Evolutionary conservation across 306 rosid species (phyloP), one percentile per base, ranked within the genome.

Genomic region (Prunus armeniaca): DNA sequence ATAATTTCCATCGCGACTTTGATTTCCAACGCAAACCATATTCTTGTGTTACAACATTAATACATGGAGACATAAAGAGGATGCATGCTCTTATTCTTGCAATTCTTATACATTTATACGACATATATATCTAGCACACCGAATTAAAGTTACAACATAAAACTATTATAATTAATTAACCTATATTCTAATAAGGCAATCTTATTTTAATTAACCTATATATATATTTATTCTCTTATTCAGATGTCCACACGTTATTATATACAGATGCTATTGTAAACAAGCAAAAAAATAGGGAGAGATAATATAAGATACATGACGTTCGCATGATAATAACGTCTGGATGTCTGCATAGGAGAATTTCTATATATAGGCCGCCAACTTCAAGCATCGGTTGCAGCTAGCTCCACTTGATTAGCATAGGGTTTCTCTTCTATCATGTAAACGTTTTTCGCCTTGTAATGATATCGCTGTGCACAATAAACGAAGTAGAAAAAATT

Each of bases 401-500:
- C 82, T 2, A 84, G 60, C 75, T 91, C 88, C 25, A 88, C 67
- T 60, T 85, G 63, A 57, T 57, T 27, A 22, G 28, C 79, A 15
- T 41, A 54, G 38, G 72, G 61, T 28, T 81, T 78, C 13, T 81
- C 72, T 19, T 74, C 67, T 4, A 20, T 8, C 9, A 1, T 2
- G 17, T 9, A 10, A 4, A 9, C 69, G 22, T 7, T 2, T 27
- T 34, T 73, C 1, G 79, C 86, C 82, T 86, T 94, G 74, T 94
- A 92, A 27, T 50, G 83, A 80, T 91, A 94, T 5, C 76, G 32
- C 5, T 25, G 80, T 45, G 98, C 78, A 56, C 79, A 79, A 24
- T 49, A 84, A 2, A 90, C 19, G 73, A 94, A 94, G 72, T 78
- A 87, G 68, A 68, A 15, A 27, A 94, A 76, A 72, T 92, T 92